Percentiles rank a stretch among this genome's conserved stretches.
Evolutionary conservation across 2,329 filamentous ascomycete species (phyloP).

Genomic region (Penicillium fuscoglaucum): DNA sequence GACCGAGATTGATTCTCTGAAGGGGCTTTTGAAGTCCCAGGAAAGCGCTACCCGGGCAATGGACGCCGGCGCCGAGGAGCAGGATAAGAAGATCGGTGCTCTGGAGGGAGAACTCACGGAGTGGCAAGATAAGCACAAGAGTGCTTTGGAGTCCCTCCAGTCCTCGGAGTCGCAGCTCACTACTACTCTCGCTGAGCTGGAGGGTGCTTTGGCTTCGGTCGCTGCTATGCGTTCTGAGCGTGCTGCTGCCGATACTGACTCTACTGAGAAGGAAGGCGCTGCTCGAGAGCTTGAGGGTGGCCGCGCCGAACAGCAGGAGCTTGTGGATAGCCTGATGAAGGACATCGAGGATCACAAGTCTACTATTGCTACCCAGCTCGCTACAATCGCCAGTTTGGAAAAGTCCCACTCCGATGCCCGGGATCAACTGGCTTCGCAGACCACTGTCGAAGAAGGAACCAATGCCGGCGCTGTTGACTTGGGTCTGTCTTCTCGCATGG

Average conservation of each 20-base stretch:
- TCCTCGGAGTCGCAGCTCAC: conserved; percentile 71
- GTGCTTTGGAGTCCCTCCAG: conserved; percentile 68
- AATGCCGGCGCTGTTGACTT: conserved; percentile 50
- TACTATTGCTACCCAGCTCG: conserved; percentile 66
- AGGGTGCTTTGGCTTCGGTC: conserved; percentile 61
- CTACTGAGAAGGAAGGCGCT: conserved; percentile 39
- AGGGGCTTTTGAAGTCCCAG: conserved; percentile 51
- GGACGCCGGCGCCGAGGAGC: conserved; percentile 40
- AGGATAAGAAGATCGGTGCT: conserved; percentile 61
- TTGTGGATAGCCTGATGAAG: conserved; percentile 63
- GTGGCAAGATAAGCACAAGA: conserved; percentile 76
- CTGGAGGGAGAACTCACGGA: conserved; percentile 70
- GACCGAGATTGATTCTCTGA: conserved; percentile 69
- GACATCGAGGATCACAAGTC: conserved; percentile 81
- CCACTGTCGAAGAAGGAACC: conserved; percentile 59
- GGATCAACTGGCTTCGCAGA: conserved; percentile 66
- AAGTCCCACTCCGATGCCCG: conserved; percentile 66
- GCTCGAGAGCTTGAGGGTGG: conserved; percentile 53
- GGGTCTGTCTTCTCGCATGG: conserved; percentile 45
- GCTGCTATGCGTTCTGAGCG: conserved; percentile 49
- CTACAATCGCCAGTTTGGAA: conserved; percentile 73
- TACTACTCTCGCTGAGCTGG: conserved; percentile 70
- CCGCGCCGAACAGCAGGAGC: conserved; percentile 58
- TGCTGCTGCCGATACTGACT: conserved; percentile 31
- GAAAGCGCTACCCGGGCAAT: conserved; percentile 38